Percentiles rank a stretch among this genome's conserved stretches.
Conservation (phyloP, 257 asterid species). For the Solanum pennellii region DNA sequence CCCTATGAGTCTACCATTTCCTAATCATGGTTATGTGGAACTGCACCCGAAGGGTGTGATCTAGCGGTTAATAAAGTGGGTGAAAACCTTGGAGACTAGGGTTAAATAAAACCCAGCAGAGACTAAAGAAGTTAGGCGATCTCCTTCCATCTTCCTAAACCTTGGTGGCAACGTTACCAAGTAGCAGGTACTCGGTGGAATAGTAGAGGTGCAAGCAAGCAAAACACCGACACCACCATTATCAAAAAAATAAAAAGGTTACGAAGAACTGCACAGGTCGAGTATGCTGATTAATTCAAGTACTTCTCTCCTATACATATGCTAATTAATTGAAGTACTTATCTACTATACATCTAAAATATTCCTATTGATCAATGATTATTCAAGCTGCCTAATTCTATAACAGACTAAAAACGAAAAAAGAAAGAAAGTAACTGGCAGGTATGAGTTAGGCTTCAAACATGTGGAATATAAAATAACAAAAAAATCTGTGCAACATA, state of each 20-base stretch:
- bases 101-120: background rate
- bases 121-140: background rate
- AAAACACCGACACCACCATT: background rate
- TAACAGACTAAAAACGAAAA: background rate
- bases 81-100: background rate
- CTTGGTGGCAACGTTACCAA: background rate
- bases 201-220: background rate
- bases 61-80: background rate
- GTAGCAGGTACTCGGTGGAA: background rate
- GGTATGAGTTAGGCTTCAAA: background rate
- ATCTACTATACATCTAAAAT: background rate
- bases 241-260: background rate
- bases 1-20: background rate
- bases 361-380: background rate
- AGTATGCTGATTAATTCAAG: background rate
- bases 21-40: background rate
- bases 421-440: background rate
- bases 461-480: background rate
- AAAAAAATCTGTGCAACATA: background rate
- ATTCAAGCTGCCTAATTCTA: background rate
- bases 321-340: background rate
- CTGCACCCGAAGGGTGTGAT: background rate
- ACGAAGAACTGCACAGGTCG: background rate
- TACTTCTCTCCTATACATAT: background rate
- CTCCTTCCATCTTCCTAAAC: background rate